phyloP scores from a whole-genome alignment of 2,329 filamentous ascomycete species.

The Cladophialophora carrionii region DNA sequence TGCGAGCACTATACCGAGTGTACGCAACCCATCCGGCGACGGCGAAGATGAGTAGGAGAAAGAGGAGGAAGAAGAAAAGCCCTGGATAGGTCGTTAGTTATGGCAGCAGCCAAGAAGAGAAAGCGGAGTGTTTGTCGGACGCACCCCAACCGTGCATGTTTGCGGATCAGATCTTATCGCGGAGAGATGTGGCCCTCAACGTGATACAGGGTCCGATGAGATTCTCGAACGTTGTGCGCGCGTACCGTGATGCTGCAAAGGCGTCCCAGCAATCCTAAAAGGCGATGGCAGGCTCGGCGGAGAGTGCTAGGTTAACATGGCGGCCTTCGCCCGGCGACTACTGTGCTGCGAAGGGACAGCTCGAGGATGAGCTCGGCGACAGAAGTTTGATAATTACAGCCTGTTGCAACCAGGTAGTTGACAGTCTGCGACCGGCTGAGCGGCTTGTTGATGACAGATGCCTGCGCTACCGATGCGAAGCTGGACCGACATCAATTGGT shows the following conservation, averaged over 20 bases:
- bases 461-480: slow-evolving; percentile 15
- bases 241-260: neutral
- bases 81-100: slow-evolving; percentile 44
- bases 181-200: neutral
- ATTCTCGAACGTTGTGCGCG: neutral
- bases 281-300: neutral
- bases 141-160: slow-evolving; percentile 35
- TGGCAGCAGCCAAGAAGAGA: neutral
- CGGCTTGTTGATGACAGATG: slow-evolving; percentile 9
- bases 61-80: slow-evolving; percentile 72
- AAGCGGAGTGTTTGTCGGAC: slow-evolving; percentile 8
- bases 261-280: neutral
- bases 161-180: slow-evolving; percentile 2
- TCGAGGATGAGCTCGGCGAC: neutral
- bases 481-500: slow-evolving; percentile 9
- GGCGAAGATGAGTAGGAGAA: slow-evolving; percentile 63
- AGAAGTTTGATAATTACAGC: neutral
- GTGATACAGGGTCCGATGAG: neutral
- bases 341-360: neutral
- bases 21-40: slow-evolving; percentile 70
- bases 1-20: slow-evolving; percentile 71
- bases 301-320: slow-evolving; percentile 9
- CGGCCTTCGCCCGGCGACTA: neutral
- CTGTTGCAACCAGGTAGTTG: neutral
- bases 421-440: slow-evolving; percentile 4